These are phyloP conservation scores for Suillus weaverae DNA, from an alignment of 768 basidiomycete genomes.

Conservation along the genomic window DNA sequence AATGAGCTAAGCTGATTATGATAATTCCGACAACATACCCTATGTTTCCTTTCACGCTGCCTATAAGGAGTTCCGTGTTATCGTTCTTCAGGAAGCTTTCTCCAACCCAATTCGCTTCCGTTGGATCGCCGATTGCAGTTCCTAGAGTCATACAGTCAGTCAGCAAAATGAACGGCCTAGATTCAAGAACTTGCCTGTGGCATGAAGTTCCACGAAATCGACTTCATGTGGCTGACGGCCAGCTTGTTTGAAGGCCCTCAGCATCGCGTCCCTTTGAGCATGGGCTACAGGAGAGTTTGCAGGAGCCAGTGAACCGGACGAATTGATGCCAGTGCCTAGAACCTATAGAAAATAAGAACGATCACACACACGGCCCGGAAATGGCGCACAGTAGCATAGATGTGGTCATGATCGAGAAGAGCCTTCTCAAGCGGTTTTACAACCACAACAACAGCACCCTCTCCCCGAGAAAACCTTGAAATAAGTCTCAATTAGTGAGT, in stretches of 20 bases:
- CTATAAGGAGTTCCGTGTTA: conserved; percentile 36
- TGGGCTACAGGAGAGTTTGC: conserved; percentile 39
- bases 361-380: not conserved
- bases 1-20: conserved; percentile 31
- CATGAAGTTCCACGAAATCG: conserved; percentile 52
- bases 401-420: conserved; percentile 38
- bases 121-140: conserved; percentile 49
- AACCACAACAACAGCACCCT: conserved; percentile 40
- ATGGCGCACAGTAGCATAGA: conserved; percentile 40
- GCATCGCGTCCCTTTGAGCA: conserved; percentile 40
- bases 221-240: conserved; percentile 38
- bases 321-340: conserved; percentile 40
- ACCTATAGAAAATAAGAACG: conserved; percentile 28
- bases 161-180: not conserved
- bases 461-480: conserved; percentile 38
- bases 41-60: conserved; percentile 48
- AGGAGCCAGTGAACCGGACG: conserved; percentile 38
- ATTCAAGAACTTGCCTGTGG: conserved; percentile 36
- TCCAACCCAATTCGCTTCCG: conserved; percentile 51
- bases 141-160: conserved; percentile 16
- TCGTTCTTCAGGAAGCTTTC: conserved; percentile 27
- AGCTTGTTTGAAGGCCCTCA: conserved; percentile 33
- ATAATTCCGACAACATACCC: conserved; percentile 31
- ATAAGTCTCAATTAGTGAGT: not conserved
- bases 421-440: conserved; percentile 42